Conservation (phyloP, 108 stramenopile genomes). For the Aurantiochytrium sp. region DNA sequence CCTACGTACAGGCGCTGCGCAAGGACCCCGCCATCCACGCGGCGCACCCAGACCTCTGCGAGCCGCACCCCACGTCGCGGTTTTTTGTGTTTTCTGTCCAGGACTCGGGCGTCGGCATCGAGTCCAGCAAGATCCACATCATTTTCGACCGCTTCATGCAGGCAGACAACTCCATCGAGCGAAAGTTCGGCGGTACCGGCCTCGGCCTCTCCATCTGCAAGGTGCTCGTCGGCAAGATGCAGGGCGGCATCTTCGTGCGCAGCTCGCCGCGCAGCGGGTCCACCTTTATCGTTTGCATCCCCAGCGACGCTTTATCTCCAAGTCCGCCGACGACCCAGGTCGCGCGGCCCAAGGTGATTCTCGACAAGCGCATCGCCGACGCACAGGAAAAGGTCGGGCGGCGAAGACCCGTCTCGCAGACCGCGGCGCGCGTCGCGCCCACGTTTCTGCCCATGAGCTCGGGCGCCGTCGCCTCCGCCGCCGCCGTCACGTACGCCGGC, state of each 20-base stretch:
- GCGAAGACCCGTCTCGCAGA: not conserved
- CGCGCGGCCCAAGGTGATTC: not conserved
- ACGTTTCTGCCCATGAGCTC: not conserved
- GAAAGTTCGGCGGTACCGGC: constrained; percentile 24
- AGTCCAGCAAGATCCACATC: not conserved
- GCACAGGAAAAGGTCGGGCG: not conserved
- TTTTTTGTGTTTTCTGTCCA: not conserved
- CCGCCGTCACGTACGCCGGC: too few species aligned
- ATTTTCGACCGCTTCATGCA: constrained; percentile 14
- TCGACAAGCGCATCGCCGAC: not conserved
- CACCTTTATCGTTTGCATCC: not conserved
- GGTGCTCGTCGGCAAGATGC: not conserved
- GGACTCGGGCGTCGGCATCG: constrained; percentile 28
- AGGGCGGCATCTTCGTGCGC: not conserved
- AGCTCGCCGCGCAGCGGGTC: not conserved
- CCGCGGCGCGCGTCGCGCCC: not conserved
- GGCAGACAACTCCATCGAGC: not conserved
- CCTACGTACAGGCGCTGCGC: not conserved
- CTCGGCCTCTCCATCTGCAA: constrained; percentile 15
- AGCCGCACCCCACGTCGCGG: not conserved
- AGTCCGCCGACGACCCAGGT: not conserved
- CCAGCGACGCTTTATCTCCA: not conserved
- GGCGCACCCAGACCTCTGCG: not conserved
- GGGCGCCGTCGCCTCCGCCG: not conserved
- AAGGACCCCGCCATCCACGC: not conserved